Evolutionary conservation across 2,329 filamentous ascomycete genomes (phyloP).

Genomic region (Lasiodiplodia sp.): DNA sequence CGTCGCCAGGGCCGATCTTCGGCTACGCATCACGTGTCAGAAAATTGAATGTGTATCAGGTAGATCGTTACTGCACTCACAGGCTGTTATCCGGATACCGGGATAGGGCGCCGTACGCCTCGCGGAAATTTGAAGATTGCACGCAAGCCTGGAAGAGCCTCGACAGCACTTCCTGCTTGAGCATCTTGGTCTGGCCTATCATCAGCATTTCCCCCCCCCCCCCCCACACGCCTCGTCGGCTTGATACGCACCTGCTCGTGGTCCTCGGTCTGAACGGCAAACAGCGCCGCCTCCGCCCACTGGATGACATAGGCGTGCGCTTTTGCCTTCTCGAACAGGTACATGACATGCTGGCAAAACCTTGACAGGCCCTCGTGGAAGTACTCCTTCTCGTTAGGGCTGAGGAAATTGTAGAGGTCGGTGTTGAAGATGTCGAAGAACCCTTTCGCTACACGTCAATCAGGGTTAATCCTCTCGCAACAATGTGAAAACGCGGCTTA

Average conservation of each 20-base stretch:
- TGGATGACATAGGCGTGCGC: constrained; percentile 83
- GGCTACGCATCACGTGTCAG: constrained; percentile 45
- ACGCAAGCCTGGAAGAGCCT: constrained; percentile 85
- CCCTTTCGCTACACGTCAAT: constrained; percentile 41
- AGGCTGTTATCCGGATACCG: constrained; percentile 75
- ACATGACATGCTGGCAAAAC: constrained; percentile 87
- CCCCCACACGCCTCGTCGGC: too few relatives aligned
- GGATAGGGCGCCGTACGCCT: constrained; percentile 80
- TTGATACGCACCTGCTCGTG: not conserved
- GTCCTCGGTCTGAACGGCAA: constrained; percentile 49
- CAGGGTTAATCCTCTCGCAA: constrained; percentile 30
- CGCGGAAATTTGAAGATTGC: constrained; percentile 78
- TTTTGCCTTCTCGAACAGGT: constrained; percentile 79
- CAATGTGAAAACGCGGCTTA: constrained; percentile 57
- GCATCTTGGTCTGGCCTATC: not conserved
- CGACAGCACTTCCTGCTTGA: constrained; percentile 70
- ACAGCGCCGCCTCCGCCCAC: constrained; percentile 69
- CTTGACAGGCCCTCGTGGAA: constrained; percentile 77
- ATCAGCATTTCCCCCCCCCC: not conserved
- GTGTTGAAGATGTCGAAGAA: constrained; percentile 46
- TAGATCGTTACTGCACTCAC: constrained; percentile 40
- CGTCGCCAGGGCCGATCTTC: constrained; percentile 73
- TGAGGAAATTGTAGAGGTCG: constrained; percentile 69
- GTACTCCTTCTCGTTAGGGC: constrained; percentile 72
- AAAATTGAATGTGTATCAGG: constrained; percentile 4